Percentiles rank a stretch among this genome's conserved stretches.
Evolutionary conservation across 345 rosid genomes (phyloP).

Genomic region (Aurinia saxatilis): DNA sequence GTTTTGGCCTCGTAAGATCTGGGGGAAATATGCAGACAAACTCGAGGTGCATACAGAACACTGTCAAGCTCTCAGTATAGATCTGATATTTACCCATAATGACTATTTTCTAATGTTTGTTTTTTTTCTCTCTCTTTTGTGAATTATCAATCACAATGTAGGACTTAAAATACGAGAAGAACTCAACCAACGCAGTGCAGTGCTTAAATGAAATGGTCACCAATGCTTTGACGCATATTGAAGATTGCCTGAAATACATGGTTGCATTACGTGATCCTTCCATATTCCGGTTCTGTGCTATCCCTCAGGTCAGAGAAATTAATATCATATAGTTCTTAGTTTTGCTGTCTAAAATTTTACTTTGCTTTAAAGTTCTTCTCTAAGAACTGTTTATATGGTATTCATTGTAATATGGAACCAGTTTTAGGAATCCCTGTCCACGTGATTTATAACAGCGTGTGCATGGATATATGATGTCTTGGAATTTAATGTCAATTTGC

Average conservation of each 20-base stretch:
- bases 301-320: slow-evolving; percentile 53
- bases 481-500: background rate
- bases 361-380: background rate
- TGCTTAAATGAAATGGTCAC: slow-evolving; percentile 93
- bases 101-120: background rate
- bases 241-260: slow-evolving; percentile 67
- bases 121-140: background rate
- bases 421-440: background rate
- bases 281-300: slow-evolving; percentile 72
- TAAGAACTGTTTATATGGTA: background rate
- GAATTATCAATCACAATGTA: slow-evolving; percentile 2
- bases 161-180: slow-evolving; percentile 79
- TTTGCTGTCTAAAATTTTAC: background rate
- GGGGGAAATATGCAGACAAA: slow-evolving; percentile 78
- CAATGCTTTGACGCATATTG: slow-evolving; percentile 62
- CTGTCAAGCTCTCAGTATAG: background rate
- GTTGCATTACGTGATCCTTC: slow-evolving; percentile 47
- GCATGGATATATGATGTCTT: background rate
- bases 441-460: background rate
- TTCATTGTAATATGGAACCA: background rate
- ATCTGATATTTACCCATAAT: background rate
- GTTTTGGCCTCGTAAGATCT: slow-evolving; percentile 95
- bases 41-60: slow-evolving; percentile 64
- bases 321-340: background rate
- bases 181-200: slow-evolving; percentile 68